Conservation (phyloP, 495 filamentous ascomycete genomes). For the Achaetomiella virescens region DNA sequence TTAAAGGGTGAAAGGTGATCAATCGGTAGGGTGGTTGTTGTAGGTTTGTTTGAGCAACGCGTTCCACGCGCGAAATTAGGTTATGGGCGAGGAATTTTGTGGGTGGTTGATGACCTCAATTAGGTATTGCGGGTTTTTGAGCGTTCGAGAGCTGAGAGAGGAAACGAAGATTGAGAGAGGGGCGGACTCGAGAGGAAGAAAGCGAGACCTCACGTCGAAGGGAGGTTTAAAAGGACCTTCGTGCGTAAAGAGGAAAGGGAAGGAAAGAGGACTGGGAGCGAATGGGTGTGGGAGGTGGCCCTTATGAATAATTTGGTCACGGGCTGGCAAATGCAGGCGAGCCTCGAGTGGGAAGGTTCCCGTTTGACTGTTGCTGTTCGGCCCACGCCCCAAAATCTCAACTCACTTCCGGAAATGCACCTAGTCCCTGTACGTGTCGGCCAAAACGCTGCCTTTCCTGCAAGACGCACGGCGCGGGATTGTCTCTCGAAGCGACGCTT, state of each 20-base stretch:
- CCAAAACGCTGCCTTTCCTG: background rate
- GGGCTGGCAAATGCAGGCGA: too few relatives aligned
- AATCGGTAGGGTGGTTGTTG: background rate
- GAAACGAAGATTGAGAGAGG: conserved; percentile 14
- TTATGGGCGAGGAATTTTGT: conserved; percentile 9
- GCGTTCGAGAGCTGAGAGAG: too few relatives aligned
- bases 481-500: conserved; percentile 19
- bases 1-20: background rate
- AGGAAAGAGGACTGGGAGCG: conserved; percentile 16
- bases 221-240: conserved; percentile 34
- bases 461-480: conserved; percentile 17
- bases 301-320: conserved; percentile 27
- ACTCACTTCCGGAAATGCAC: too few relatives aligned
- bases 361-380: background rate
- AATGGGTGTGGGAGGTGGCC: conserved; percentile 18
- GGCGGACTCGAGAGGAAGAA: conserved; percentile 22
- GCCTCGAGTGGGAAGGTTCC: background rate
- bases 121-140: conserved; percentile 15
- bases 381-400: too few relatives aligned
- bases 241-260: conserved; percentile 29
- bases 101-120: conserved; percentile 30
- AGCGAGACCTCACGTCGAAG: conserved; percentile 37
- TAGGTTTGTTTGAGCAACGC: background rate
- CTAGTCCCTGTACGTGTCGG: too few relatives aligned
- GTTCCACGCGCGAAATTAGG: conserved; percentile 5